Evolutionary conservation across 306 rosid species (phyloP), one percentile per base, ranked within the genome.

Genomic region (Echinosophora koreensis): DNA sequence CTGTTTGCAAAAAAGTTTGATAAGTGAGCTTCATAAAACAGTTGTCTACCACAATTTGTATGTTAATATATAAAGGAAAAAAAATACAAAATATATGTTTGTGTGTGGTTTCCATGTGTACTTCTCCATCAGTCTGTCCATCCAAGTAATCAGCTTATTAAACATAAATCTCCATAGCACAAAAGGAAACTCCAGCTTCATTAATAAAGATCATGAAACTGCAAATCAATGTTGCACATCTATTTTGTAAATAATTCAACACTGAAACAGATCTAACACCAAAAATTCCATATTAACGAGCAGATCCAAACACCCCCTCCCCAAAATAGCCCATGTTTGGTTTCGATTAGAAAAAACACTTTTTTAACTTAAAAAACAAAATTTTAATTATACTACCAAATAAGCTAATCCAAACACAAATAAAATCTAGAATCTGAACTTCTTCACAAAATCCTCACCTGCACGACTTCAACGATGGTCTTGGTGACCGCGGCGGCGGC

Each of bases 401-500:
- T 39, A 42, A 42, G 14, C 49, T 42, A 8, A 42, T 42, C 49
- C 49, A 42, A 6, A 42, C 49, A 42, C 49, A 42, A 30, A 30
- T 30, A 30, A 3, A 30, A 30, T 22, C 32, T 4, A 35, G 5
- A 4, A 35, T 35, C 6, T 4, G 6, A 35, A 35, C 6, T 35
- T 35, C 6, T 6, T 4, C 39, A 96, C 99, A 35, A 35, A 1
- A 3, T 35, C 6, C 39, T 35, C 39, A 96, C 99, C 99, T 88
- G 98, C 66, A 96, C 99, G 60, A 96, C 98, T 91, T 96, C 96
- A 2, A 96, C 99, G 5, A 96, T 91, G 7, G 99, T 96, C 77
- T 83, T 84, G 1, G 93, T 92, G 12, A 96, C 97, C 0, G 77
- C 89, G 0, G 99, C 99, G 7, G 99, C 99, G 0, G 99, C 98